Evolutionary conservation across 2,329 filamentous ascomycete genomes (phyloP), one percentile per base, ranked within the genome.

Genomic region (Phyllosticta capitalensis): DNA sequence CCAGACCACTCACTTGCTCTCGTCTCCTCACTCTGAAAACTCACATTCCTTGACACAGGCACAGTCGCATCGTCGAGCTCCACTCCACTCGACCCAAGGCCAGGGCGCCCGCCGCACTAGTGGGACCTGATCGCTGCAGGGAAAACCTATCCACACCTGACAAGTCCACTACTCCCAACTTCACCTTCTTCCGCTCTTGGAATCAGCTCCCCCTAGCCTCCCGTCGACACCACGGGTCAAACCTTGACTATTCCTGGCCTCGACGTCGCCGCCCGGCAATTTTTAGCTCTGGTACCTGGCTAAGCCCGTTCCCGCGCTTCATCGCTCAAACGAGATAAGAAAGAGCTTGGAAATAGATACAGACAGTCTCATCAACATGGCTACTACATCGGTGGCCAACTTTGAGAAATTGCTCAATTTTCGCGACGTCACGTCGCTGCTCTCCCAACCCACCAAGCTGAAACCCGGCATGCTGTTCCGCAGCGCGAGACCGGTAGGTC

Each of bases 381-480:
- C 56, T 22, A 17, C 52, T n/a, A n/a, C 38, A 17, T 33, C 48
- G 4, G 24, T 26, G 51, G 50, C 53, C 54, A 24, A 24, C 9
- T 59, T 72, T 20, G 63, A 68, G 56, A 71, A 63, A 26, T 65
- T 74, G 21, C 62, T 68, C 17, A 74, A 74, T 59, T 74, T 73
- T 62, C 67, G 72, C 54, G 72, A 74, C 67, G 54, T 60, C 33
- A 56, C 58, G 17, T 54, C 54, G 7, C 21, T 53, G 19, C 54
- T 56, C n/a, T 49, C 54, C 6, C 54, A 49, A 22, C 54, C 58
- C 9, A 28, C 49, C 22, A 55, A 38, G 24, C 51, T 73, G 28
- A 67, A 65, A 55, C 65, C 66, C 5, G 67, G 67, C 9, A 52
- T 69, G 50, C 54, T 74, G 30, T 74, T 64, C 60, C 68, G 72